phyloP scores from a whole-genome alignment of 345 rosid species.

The Eucalyptus sp. region DNA sequence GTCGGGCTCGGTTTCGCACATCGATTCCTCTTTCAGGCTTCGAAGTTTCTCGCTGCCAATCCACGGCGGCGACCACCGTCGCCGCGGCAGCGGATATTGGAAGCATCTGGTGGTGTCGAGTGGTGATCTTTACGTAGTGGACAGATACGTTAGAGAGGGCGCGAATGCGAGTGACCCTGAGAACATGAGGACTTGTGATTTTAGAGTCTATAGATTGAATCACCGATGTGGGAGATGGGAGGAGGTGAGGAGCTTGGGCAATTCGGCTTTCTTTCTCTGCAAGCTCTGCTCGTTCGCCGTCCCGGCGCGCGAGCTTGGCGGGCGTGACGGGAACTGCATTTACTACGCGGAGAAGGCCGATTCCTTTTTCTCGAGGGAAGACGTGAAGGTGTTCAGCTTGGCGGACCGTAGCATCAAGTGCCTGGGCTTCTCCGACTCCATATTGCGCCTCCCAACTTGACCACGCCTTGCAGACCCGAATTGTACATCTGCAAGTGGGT shows the following conservation, averaged over 20 bases:
- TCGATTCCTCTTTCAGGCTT: background rate
- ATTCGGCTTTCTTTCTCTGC: background rate
- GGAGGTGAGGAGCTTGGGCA: background rate
- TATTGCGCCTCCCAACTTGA: background rate
- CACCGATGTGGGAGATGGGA: background rate
- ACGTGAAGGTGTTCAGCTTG: background rate
- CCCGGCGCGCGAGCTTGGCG: background rate
- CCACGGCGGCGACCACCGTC: background rate
- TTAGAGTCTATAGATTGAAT: conserved; percentile 21
- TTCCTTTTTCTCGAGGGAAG: background rate
- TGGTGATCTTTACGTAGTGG: conserved; percentile 1
- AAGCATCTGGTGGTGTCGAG: conserved; percentile 1
- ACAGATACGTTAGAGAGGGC: background rate
- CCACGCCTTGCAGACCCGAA: background rate
- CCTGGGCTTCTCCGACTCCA: background rate
- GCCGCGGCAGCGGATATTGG: background rate
- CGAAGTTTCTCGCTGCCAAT: background rate
- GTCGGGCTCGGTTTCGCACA: background rate
- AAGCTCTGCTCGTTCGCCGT: background rate
- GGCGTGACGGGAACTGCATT: background rate
- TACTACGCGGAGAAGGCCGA: background rate
- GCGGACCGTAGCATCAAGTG: background rate
- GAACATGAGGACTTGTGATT: background rate
- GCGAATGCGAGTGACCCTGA: background rate
- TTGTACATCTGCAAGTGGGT: background rate